phyloP scores from a whole-genome alignment of 169 alveolate genomes.

The Amoebophrya sp. region DNA sequence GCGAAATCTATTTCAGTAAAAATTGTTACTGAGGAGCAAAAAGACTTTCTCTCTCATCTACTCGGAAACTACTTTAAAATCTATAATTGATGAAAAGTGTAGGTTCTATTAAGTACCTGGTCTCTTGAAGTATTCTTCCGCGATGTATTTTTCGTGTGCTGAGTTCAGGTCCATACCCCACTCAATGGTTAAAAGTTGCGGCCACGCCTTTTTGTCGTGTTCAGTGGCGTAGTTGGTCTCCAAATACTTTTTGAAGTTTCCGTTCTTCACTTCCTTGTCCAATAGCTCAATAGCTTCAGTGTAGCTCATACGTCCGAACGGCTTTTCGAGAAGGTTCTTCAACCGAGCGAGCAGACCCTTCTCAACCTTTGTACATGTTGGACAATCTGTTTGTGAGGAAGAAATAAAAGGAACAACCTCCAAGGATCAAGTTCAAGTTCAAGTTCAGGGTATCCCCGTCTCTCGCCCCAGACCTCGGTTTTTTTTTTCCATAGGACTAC shows the following conservation, averaged over 20 bases:
- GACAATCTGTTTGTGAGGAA: too few relatives aligned
- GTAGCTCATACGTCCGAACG: slow-evolving; percentile 86
- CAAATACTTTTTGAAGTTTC: slow-evolving; percentile 62
- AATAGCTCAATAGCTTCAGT: slow-evolving; percentile 78
- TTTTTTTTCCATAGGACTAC: too few relatives aligned
- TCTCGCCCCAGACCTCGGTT: too few relatives aligned
- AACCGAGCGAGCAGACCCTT: slow-evolving; percentile 80
- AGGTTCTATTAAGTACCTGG: too few relatives aligned
- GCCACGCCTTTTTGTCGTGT: neutral
- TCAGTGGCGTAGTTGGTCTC: slow-evolving; percentile 1
- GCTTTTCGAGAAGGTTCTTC: slow-evolving; percentile 54
- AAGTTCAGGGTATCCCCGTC: too few relatives aligned
- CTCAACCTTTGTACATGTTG: slow-evolving; percentile 52
- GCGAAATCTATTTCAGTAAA: too few relatives aligned
- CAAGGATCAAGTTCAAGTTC: too few relatives aligned
- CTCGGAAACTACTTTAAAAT: too few relatives aligned
- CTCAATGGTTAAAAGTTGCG: slow-evolving; percentile 31
- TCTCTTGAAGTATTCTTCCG: slow-evolving; percentile 87
- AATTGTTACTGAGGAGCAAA: too few relatives aligned
- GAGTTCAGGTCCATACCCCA: slow-evolving; percentile 96
- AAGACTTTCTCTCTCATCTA: too few relatives aligned
- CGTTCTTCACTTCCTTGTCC: slow-evolving; percentile 52
- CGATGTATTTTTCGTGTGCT: slow-evolving; percentile 88
- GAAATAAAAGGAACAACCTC: too few relatives aligned
- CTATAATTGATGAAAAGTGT: too few relatives aligned